Base-by-base conservation (phyloP, 768 basidiomycete genomes). In the Austroboletus eburneus region DNA sequence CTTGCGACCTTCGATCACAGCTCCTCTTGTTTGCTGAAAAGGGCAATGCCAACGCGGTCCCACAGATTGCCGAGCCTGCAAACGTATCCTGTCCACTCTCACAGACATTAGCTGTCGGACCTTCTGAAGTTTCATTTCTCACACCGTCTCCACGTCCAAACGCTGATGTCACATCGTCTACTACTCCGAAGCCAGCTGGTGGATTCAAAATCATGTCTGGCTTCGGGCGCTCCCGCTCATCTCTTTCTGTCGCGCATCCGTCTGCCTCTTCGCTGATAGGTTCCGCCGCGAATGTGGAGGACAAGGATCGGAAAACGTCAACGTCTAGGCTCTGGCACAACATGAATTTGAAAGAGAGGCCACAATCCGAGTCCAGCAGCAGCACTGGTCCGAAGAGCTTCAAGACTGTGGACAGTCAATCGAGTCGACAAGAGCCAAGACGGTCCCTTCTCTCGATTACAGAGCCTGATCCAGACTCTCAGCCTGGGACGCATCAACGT, bases 1-100 rank as follows among this genome's bases (percentile, higher is more conserved):
- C 84, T 3, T 92, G 90, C 57, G 87, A 91, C 59, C 75, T 91
- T 34, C 85, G 87, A 46, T 79, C 86, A 2, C 87, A 89, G 59
- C 75, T 91, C n/a, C 69, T 91, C 37, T 65, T 81, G 39, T 87
- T 87, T 56, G 85, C 87, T 18, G 84, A 85, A 65, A 77, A 77
- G 50, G 80, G 81, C 10, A 79, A 74, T 52, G 71, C 82, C 4
- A 79, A 76, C 52, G 69, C 68, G 18, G 79, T 81, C 49, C 72
- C 76, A 29, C 76, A 78, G 46, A 76, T 79, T 24, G 62, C 72
- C 32, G 81, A 83, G 30, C 67, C 67, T 22, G 53, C 75, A 12
- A 61, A 41, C 34, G 27, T 40, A 9, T 38, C 47, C 24, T 41
- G 41, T 8, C 45, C 42, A 3, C 43, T 37, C 8, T 14, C 24